Evolutionary conservation across 352 stramenopile genomes (phyloP), one percentile per base, ranked within the genome.

Genomic region (Elongisporangium senticosum): DNA sequence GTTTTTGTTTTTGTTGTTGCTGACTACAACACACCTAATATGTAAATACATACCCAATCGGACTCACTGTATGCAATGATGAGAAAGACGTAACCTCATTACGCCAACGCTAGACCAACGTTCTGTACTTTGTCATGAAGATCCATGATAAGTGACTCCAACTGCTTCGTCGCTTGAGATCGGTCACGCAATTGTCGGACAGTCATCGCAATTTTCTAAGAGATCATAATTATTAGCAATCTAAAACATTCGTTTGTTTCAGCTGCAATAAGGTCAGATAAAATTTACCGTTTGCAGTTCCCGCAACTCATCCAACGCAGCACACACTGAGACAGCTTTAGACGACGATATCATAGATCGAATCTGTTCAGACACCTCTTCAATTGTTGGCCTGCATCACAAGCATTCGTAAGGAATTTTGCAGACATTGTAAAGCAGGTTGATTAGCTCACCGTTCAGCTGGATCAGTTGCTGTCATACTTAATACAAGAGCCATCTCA

Each of bases 381-480:
- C 75, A 37, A 68, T 79, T 17, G 71, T 78, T 17, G 65, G 78
- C 70, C 61, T 73, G 54, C 7, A 19, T 21, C 43, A 55, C 2
- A 19, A 43, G 0, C 33, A 14, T 37, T 15, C 17, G 19, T 47
- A 1, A 26, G 43, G 14, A 43, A 14, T 6, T 7, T 8, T 21
- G 43, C 17, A 20, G 8, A 20, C 33, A 14, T 26, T 14, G 6
- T 7, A 33, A 28, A 51, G 7, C 4, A 20, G 40, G 20, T 19
- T 22, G 20, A 49, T 43, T 43, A 17, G 33, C 58, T 58, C 51
- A 69, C 53, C 83, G 72, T 56, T 94, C 84, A 4, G 64, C 66
- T 7, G 84, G 84, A 23, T 94, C 80, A 21, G 87, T 71, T 14
- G 84, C 77, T 2, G 80, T 92, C 84, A 94, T 94, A 33, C 75